A percentile compares a stretch with the other conserved stretches of the same genome.
phyloP scores from a whole-genome alignment of 2,329 filamentous ascomycete genomes.

The Xylariaceae sp. region DNA sequence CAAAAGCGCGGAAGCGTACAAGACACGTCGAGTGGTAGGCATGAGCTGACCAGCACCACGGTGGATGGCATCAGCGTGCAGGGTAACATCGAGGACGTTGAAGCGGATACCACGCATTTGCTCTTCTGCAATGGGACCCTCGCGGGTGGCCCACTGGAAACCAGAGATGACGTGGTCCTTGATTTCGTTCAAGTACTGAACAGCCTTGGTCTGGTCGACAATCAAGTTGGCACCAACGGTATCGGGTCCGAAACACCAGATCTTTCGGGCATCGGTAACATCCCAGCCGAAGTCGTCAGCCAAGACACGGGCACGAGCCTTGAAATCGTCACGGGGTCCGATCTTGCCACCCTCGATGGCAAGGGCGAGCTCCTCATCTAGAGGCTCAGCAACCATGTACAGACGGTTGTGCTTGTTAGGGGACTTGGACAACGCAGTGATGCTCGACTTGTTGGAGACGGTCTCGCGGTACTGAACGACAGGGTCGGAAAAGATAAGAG shows the following conservation, averaged over 20 bases:
- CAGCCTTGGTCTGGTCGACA: slow-evolving; percentile 99
- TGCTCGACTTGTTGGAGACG: slow-evolving; percentile 77
- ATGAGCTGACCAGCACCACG: slow-evolving; percentile 99
- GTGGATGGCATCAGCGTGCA: slow-evolving; percentile 99
- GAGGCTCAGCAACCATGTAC: slow-evolving; percentile 88
- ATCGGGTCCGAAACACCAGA: slow-evolving; percentile 99
- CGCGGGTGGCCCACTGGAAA: slow-evolving; percentile 99
- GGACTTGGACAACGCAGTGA: slow-evolving; percentile 97
- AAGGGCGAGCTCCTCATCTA: slow-evolving; percentile 85
- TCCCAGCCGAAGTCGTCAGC: slow-evolving; percentile 99
- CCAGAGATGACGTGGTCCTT: slow-evolving; percentile 99
- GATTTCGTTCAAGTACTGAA: slow-evolving; percentile 99
- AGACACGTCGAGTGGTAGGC: slow-evolving; percentile 93
- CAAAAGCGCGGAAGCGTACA: slow-evolving; percentile 89
- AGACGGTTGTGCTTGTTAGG: slow-evolving; percentile 99
- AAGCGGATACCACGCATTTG: slow-evolving; percentile 96
- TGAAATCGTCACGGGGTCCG: slow-evolving; percentile 95
- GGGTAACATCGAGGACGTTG: slow-evolving; percentile 99
- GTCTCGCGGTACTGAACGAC: slow-evolving; percentile 99
- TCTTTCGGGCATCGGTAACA: slow-evolving; percentile 99
- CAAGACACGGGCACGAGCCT: slow-evolving; percentile 91
- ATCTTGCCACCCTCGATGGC: slow-evolving; percentile 93
- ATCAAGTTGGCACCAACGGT: slow-evolving; percentile 97
- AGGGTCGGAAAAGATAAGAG: slow-evolving; percentile 95
- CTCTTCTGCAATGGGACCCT: slow-evolving; percentile 97